phyloP scores from a whole-genome alignment of 495 filamentous ascomycete species.

The Tuber umbilicatum region DNA sequence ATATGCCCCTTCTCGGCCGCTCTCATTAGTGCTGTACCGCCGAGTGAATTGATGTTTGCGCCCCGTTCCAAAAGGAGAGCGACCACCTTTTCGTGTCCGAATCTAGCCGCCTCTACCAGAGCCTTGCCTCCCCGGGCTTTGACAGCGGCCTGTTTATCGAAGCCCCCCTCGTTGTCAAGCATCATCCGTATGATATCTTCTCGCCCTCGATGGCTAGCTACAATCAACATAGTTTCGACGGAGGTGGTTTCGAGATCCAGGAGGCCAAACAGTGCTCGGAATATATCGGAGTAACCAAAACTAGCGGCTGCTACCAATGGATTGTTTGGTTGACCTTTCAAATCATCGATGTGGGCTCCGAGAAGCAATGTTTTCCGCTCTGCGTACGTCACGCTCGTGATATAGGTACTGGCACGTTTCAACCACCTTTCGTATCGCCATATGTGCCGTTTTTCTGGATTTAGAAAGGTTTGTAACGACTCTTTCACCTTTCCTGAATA shows the following conservation, averaged over 20 bases:
- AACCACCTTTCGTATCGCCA: not conserved
- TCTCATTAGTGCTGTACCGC: not conserved
- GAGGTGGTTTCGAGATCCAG: not conserved
- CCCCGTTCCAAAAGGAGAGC: conserved; percentile 9
- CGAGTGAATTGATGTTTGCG: conserved; percentile 7
- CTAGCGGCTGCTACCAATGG: not conserved
- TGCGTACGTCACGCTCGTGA: not conserved
- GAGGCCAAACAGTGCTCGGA: not conserved
- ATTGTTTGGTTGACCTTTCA: not conserved
- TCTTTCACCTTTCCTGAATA: not conserved
- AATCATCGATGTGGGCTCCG: not conserved
- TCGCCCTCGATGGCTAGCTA: not conserved
- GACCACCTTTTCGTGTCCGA: not conserved
- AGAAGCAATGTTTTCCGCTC: not conserved
- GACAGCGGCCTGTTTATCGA: conserved; percentile 2
- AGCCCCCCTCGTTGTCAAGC: not conserved
- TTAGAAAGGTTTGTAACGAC: conserved; percentile 1
- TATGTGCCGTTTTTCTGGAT: conserved; percentile 2
- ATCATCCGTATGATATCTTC: not conserved
- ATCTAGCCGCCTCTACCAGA: conserved; percentile 3
- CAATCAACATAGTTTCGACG: not conserved
- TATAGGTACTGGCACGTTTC: not conserved
- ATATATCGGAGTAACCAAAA: not conserved
- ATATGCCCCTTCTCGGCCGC: not conserved
- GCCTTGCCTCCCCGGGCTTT: not conserved